A percentile compares a stretch with the other conserved stretches of the same genome.
phyloP scores from a whole-genome alignment of 495 filamentous ascomycete species.

The Bathelium albidoporum region DNA sequence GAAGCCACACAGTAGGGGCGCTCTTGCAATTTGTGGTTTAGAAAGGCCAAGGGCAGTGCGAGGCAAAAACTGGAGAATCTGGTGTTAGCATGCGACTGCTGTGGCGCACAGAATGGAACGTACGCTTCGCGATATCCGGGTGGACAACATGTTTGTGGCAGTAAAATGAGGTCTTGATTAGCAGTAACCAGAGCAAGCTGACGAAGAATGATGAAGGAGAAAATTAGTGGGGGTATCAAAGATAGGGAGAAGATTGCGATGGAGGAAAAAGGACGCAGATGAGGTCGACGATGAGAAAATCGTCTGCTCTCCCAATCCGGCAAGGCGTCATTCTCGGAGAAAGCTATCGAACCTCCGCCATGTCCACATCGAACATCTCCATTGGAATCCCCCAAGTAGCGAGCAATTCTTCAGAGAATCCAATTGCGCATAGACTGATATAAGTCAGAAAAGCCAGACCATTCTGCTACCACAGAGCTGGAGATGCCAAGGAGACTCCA shows the following conservation, averaged over 20 bases:
- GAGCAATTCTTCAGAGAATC: too few species aligned
- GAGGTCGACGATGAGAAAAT: constrained; percentile 5
- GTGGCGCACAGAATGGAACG: constrained; percentile 35
- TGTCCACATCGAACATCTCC: neutral
- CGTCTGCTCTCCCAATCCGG: neutral
- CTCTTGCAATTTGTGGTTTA: constrained; percentile 42
- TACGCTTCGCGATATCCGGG: constrained; percentile 62
- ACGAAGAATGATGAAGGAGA: neutral
- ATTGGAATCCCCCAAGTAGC: too few species aligned
- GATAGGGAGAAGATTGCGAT: neutral
- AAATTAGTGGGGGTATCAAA: constrained; percentile 4
- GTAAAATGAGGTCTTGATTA: constrained; percentile 10
- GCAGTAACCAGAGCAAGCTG: constrained; percentile 18
- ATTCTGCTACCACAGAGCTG: too few species aligned
- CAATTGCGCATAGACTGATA: too few species aligned
- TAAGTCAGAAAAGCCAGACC: too few species aligned
- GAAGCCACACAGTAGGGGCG: constrained; percentile 47
- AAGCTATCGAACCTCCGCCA: neutral
- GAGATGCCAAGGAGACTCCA: neutral
- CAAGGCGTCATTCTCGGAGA: constrained; percentile 1
- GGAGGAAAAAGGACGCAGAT: neutral
- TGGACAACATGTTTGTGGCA: constrained; percentile 48
- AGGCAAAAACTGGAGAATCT: constrained; percentile 46
- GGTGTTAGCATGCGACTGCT: constrained; percentile 21
- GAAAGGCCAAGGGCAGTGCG: constrained; percentile 49